Percentiles rank a stretch among this genome's conserved stretches.
phyloP scores from a whole-genome alignment of 495 filamentous ascomycete species.

The Podospora anserina region DNA sequence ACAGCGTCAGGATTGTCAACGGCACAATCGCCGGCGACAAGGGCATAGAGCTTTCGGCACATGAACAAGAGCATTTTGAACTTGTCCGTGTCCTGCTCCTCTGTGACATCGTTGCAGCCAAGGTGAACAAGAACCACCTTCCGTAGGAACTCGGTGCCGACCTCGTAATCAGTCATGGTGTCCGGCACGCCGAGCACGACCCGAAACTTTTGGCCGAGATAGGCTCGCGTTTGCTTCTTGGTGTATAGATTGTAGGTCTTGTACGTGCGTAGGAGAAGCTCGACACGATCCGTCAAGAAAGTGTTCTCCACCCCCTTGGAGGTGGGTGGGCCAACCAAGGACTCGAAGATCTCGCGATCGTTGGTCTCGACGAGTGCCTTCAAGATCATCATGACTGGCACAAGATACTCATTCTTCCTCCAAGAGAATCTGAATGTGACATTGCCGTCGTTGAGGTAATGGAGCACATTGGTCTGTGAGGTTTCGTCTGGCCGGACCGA shows the following conservation, averaged over 20 bases:
- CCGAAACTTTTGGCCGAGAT: constrained; percentile 84
- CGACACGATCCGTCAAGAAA: constrained; percentile 90
- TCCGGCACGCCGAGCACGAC: constrained; percentile 75
- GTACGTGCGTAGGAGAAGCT: constrained; percentile 88
- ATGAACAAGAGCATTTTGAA: constrained; percentile 94
- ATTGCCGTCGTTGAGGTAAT: constrained; percentile 93
- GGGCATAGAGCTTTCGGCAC: constrained; percentile 88
- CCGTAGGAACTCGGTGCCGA: constrained; percentile 82
- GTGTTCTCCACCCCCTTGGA: constrained; percentile 80
- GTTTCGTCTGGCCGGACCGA: constrained; percentile 93
- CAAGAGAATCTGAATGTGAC: constrained; percentile 96
- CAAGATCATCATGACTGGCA: constrained; percentile 93
- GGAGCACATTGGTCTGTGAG: constrained; percentile 93
- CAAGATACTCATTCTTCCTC: constrained; percentile 92
- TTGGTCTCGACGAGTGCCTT: constrained; percentile 96
- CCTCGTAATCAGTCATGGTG: constrained; percentile 79
- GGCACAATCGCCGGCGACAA: constrained; percentile 87
- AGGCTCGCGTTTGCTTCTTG: constrained; percentile 70
- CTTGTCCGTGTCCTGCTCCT: constrained; percentile 81
- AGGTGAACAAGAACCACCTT: constrained; percentile 89
- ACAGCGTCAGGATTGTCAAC: constrained; percentile 95
- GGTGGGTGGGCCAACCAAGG: constrained; percentile 67
- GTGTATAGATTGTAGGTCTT: constrained; percentile 81
- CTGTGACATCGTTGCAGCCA: constrained; percentile 74
- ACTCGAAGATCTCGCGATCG: constrained; percentile 92